These are phyloP conservation scores for Coniosporium apollinis DNA, from an alignment of 495 filamentous ascomycete species.

Conservation along the genomic window DNA sequence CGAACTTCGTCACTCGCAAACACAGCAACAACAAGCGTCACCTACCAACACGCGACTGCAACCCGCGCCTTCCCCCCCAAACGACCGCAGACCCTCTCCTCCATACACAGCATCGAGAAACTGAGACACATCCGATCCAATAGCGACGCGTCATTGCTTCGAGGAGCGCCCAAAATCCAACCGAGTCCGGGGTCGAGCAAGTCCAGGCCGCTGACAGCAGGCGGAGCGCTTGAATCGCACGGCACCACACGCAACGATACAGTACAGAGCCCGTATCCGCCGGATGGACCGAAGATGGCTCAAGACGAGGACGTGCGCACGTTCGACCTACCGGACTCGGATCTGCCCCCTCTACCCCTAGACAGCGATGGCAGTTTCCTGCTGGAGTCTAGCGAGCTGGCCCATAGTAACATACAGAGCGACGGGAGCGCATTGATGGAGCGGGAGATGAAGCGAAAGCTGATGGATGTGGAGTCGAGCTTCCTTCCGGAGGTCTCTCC, in stretches of 20 bases:
- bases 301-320: background rate
- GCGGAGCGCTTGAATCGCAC: background rate
- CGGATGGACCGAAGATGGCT: background rate
- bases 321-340: background rate
- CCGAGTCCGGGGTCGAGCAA: background rate
- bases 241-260: background rate
- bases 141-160: background rate
- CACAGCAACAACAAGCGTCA: too few relatives aligned
- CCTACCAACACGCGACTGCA: too few relatives aligned
- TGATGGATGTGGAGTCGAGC: slow-evolving; percentile 81
- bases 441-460: slow-evolving; percentile 43
- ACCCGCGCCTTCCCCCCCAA: too few relatives aligned
- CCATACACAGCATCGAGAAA: too few relatives aligned
- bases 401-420: slow-evolving; percentile 1
- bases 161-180: background rate
- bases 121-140: background rate
- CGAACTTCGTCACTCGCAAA: too few relatives aligned
- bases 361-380: background rate
- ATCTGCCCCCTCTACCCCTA: background rate
- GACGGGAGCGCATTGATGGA: slow-evolving; percentile 41
- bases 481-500: slow-evolving; percentile 45
- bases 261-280: background rate
- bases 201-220: background rate
- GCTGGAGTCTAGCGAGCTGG: background rate
- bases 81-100: too few relatives aligned